Conservation (phyloP, 805 yeast genomes). For the Ogataea trehalophila region DNA sequence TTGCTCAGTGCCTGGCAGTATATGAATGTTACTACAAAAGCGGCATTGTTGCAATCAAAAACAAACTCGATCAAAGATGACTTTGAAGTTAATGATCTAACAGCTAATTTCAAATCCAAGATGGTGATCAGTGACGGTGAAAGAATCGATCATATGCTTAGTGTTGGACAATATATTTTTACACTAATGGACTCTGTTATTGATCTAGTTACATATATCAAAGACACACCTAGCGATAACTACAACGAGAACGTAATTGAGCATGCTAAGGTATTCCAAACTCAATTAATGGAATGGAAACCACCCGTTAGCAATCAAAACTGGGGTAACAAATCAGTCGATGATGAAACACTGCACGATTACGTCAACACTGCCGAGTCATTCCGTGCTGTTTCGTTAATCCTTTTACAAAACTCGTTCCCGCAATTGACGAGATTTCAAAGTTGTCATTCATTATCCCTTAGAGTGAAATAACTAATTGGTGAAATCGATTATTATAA, state of each 20-base stretch:
- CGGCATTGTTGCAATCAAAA: slow-evolving; percentile 5
- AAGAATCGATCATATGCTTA: slow-evolving; percentile 18
- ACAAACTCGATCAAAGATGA: neutral
- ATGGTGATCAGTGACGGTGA: slow-evolving; percentile 16
- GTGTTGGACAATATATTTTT: slow-evolving; percentile 13
- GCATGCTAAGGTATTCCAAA: slow-evolving; percentile 5
- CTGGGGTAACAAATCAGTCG: neutral
- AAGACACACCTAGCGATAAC: slow-evolving; percentile 5
- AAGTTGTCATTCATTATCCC: slow-evolving; percentile 4
- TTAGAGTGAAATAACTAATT: slow-evolving; percentile 2
- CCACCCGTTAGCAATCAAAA: neutral
- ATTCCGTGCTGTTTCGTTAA: slow-evolving; percentile 6
- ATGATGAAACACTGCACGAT: slow-evolving; percentile 5
- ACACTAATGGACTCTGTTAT: slow-evolving; percentile 9
- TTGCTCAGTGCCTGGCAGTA: slow-evolving; percentile 20
- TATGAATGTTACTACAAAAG: slow-evolving; percentile 14
- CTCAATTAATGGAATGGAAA: slow-evolving; percentile 5
- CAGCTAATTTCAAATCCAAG: neutral
- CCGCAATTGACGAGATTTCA: slow-evolving; percentile 5
- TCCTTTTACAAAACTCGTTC: slow-evolving; percentile 12
- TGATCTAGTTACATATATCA: slow-evolving; percentile 9
- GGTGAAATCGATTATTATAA: slow-evolving; percentile 5
- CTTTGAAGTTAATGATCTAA: slow-evolving; percentile 1
- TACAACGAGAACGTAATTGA: slow-evolving; percentile 4
- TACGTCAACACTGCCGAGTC: slow-evolving; percentile 12